phyloP scores from a whole-genome alignment of 345 rosid genomes.

The Camelina hispida region DNA sequence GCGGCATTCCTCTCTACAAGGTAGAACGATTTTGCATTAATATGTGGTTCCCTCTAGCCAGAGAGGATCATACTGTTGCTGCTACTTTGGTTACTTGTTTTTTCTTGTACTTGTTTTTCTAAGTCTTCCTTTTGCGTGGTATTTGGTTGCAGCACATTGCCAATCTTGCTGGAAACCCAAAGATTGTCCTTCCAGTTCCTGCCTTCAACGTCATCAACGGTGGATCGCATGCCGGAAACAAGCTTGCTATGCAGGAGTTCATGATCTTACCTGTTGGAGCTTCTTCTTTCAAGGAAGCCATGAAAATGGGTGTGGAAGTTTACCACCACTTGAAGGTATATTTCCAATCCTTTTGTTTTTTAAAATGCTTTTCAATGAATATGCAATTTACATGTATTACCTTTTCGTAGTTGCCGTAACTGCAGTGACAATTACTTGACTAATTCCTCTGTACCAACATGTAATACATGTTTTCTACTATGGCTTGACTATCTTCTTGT shows the following conservation, averaged over 20 bases:
- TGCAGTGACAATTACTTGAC: neutral
- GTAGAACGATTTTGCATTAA: constrained; percentile 40
- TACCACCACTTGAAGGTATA: constrained; percentile 90
- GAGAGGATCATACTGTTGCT: neutral
- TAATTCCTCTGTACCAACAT: neutral
- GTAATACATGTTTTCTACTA: neutral
- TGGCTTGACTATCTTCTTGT: neutral
- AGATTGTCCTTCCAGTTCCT: constrained; percentile 91
- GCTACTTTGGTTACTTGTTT: neutral
- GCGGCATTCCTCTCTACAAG: constrained; percentile 83
- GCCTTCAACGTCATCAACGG: constrained; percentile 99
- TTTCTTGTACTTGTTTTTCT: constrained; percentile 7
- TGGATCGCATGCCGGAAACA: constrained; percentile 99
- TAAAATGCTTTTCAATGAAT: neutral
- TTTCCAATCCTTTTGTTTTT: neutral
- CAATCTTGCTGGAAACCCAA: constrained; percentile 88
- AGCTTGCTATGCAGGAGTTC: constrained; percentile 99
- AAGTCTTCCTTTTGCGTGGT: neutral
- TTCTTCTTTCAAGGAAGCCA: constrained; percentile 88
- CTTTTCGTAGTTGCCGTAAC: neutral
- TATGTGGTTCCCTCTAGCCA: neutral
- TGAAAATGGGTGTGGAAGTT: constrained; percentile 99
- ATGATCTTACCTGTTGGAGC: constrained; percentile 99
- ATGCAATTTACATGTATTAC: neutral
- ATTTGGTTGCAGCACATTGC: constrained; percentile 63